Conservation (phyloP, 371 early-diverging fungal species). For the Rhizoclosmatium hyalinum region DNA sequence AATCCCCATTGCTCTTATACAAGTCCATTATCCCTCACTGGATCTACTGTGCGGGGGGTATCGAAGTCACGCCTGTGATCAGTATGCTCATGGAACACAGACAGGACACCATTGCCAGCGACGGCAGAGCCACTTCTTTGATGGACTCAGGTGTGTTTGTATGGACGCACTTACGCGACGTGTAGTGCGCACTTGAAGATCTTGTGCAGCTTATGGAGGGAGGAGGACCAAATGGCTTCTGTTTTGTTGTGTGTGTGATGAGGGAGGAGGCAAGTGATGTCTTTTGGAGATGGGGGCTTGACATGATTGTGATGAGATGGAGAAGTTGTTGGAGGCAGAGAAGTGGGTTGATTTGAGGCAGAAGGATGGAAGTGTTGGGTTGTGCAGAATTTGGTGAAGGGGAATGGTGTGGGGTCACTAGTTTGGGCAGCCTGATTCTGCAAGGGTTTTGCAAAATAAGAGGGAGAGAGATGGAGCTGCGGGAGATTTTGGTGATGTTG, state of each 20-base stretch:
- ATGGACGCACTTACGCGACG: slow-evolving; percentile 13
- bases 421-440: slow-evolving; percentile 19
- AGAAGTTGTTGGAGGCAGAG: too few relatives aligned
- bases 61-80: slow-evolving; percentile 18
- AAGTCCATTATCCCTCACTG: neutral
- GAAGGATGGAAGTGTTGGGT: neutral
- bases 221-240: neutral
- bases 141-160: neutral
- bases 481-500: slow-evolving; percentile 19
- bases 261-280: neutral
- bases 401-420: neutral
- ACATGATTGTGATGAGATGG: neutral
- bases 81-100: neutral
- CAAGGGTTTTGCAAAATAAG: neutral
- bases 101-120: too few relatives aligned
- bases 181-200: slow-evolving; percentile 15
- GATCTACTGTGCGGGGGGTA: slow-evolving; percentile 16
- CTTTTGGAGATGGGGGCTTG: neutral
- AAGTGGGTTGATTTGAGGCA: neutral
- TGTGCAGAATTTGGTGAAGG: neutral
- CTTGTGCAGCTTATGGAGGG: neutral
- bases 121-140: too few relatives aligned
- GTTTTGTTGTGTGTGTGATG: neutral
- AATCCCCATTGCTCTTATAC: neutral
- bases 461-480: neutral